Base-by-base conservation (phyloP, 176 grass and related monocot genomes). In the Chloris gayana region DNA sequence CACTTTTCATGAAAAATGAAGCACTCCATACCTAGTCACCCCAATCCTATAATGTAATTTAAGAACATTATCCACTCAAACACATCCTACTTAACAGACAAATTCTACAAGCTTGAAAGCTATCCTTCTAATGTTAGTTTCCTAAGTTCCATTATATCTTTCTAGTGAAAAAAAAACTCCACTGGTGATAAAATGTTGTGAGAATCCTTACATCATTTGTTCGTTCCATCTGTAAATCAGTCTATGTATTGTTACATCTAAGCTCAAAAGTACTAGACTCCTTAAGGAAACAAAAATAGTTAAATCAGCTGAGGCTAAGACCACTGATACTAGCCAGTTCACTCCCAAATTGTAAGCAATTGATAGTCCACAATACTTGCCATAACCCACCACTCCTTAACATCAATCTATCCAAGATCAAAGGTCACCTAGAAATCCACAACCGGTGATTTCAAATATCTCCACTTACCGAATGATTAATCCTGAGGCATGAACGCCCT, bases 21-120 rank as follows among this genome's bases (percentile, higher is more conserved):
- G 10, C 21, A 26, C 12, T 37, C 13, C 47, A 14, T 70, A 41
- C 34, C 26, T 7, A 3, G 6, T 27, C 4, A 61, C 24, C 4
- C 26, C 1, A 54, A 37, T 45, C 63, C 19, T 32, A 86, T 13
- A 87, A 71, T 56, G 15, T 44, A 82, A 62, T 56, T 51, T 54
- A 17, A 27, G 53, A 67, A 59, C 9, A 49, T 27, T 61, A 15
- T 47, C 24, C 11, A 45, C 24, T 26, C 4, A 84, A 67, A 44
- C 25, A 54, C 21, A 75, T 6, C 29, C 31, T 24, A 66, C 3
- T 47, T 71, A 35, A 72, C 35, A 5, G 50, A 26, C 12, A 77
- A 45, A 26, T 10, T 4, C 30, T 59, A 12, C 3, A 72, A 87
- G 45, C 1, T 7, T 58, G 22, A 46, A 67, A 72, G 12, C 1